phyloP scores from a whole-genome alignment of 2,329 filamentous ascomycete genomes.

The Talaromyces marneffei region DNA sequence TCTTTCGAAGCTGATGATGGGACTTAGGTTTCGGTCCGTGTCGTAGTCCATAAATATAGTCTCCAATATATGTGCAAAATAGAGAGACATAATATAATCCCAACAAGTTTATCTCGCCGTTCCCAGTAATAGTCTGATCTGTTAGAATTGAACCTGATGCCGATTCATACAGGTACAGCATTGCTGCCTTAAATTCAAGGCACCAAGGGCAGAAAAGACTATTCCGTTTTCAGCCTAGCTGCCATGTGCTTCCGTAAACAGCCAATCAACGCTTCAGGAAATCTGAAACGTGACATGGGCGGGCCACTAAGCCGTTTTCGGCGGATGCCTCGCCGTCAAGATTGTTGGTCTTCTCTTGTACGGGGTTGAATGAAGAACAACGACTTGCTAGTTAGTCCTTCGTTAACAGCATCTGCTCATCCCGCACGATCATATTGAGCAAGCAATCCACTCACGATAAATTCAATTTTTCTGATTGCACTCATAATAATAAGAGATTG shows the following conservation, averaged over 20 bases:
- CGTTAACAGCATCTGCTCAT: neutral
- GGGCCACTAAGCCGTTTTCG: slow-evolving; percentile 2
- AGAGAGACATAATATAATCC: too few relatives aligned
- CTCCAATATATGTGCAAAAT: too few relatives aligned
- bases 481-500: neutral
- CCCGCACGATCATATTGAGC: neutral
- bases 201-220: neutral
- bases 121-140: too few relatives aligned
- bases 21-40: neutral
- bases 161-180: too few relatives aligned
- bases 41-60: too few relatives aligned
- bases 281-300: slow-evolving; percentile 5
- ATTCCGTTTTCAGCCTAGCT: neutral
- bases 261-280: neutral
- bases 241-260: neutral
- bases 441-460: neutral
- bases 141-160: neutral
- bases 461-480: too few relatives aligned
- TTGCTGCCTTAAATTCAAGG: neutral
- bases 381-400: neutral
- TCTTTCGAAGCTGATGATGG: neutral
- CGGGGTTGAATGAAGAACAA: neutral
- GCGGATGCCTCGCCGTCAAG: neutral
- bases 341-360: neutral
- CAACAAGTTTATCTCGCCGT: too few relatives aligned